Conservation (phyloP, 2,329 filamentous ascomycete species). For the Sphaerulina vaccinii region DNA sequence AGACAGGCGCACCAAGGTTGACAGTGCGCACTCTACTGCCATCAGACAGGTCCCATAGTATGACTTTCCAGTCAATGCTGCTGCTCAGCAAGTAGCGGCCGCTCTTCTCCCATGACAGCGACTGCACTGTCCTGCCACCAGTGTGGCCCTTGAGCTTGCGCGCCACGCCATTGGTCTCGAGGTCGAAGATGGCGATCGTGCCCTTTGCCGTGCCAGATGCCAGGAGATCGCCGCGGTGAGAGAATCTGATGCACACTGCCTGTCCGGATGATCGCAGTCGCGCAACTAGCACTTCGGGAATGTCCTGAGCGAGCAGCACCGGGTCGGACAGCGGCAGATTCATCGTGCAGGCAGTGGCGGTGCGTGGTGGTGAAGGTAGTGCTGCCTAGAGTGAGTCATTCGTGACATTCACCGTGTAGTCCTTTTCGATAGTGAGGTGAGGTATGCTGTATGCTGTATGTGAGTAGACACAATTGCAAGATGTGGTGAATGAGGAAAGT, state of each 20-base stretch:
- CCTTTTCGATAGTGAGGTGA: too few relatives aligned
- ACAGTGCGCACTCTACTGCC: conserved; percentile 74
- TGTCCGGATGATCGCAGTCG: conserved; percentile 71
- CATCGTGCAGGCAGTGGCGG: conserved; percentile 46
- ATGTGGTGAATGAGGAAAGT: too few relatives aligned
- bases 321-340: conserved; percentile 71
- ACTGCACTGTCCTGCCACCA: conserved; percentile 74
- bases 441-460: too few relatives aligned
- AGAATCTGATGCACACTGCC: conserved; percentile 76
- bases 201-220: conserved; percentile 89
- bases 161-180: conserved; percentile 95
- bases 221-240: conserved; percentile 88
- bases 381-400: conserved; percentile 17
- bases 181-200: conserved; percentile 91
- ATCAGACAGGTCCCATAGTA: conserved; percentile 86
- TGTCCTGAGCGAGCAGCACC: conserved; percentile 73
- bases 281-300: conserved; percentile 84
- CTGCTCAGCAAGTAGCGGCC: conserved; percentile 88
- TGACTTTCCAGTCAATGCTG: conserved; percentile 94
- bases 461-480: too few relatives aligned
- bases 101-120: conserved; percentile 89
- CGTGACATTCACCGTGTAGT: neutral
- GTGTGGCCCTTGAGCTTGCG: conserved; percentile 92
- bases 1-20: conserved; percentile 88
- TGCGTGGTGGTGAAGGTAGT: neutral